Base-by-base conservation (phyloP, 108 stramenopile genomes). In the Conticribra guillardii region DNA sequence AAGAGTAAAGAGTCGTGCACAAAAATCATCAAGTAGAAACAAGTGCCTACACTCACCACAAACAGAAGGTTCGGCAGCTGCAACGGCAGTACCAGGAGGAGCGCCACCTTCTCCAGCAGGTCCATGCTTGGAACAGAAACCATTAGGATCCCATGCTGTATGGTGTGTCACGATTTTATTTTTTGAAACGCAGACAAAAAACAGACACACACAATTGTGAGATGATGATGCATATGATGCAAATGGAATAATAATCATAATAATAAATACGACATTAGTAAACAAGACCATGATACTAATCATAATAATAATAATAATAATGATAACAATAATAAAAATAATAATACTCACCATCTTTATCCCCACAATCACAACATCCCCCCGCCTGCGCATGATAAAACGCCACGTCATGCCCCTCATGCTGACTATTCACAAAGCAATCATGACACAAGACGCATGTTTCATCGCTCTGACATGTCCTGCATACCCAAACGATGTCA, bases 401-500 rank as follows among this genome's bases (percentile, higher is more conserved):
- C 31, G 92, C 88, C 22, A 98, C 96, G 81, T 99, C 97, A 67
- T 99, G 98, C 4, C 97, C 97, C 53, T 85, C 84, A 74, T 99
- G 98, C 46, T 97, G 71, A 28, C 91, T 92, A 56, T 80, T 70
- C 18, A 74, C 80, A 69, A 90, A 99, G 62, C 98, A 99, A 22
- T 81, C 83, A 74, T 99, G 95, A 68, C 98, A 99, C 30, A 98
- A 74, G 0, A 99, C 98, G 72, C 98, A 97, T 2, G 97, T 97
- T 74, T 96, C 94, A 76, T 99, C 97, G 19, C 89, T 84, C 71
- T 97, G 97, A 71, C 98, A 99, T 16, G 90, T 91, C 19, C 93
- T 88, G 80, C 98, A 99, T 24, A 94, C 95, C 98, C 98, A 99
- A n/a, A 98, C 98, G 64, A 99, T 97, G 82, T 99, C 98, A 79